Percentiles rank a stretch among this genome's conserved stretches.
phyloP scores from a whole-genome alignment of 306 rosid species.

The Vigna reflexopilosa region DNA sequence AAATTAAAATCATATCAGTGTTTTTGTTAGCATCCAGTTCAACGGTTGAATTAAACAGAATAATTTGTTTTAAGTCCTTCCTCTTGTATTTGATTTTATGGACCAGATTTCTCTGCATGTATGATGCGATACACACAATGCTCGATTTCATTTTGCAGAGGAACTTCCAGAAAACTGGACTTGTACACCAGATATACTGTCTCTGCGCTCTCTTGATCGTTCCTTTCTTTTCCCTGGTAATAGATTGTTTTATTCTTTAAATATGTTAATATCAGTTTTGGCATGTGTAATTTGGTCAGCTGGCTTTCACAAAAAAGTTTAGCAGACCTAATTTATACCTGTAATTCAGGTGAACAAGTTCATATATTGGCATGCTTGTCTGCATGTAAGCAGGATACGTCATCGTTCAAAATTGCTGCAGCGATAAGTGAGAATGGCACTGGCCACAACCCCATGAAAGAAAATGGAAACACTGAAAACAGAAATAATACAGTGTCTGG shows the following conservation, averaged over 20 bases:
- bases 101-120: constrained; percentile 36
- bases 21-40: constrained; percentile 28
- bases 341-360: constrained; percentile 89
- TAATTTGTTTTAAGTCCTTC: constrained; percentile 1
- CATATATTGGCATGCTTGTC: constrained; percentile 95
- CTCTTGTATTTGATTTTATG: constrained; percentile 32
- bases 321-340: constrained; percentile 55
- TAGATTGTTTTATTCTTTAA: constrained; percentile 43
- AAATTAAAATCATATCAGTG: constrained; percentile 19
- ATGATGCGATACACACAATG: constrained; percentile 38
- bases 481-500: constrained; percentile 47
- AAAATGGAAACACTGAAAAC: constrained; percentile 59
- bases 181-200: constrained; percentile 70
- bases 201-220: constrained; percentile 72
- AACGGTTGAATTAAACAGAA: constrained; percentile 26
- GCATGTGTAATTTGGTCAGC: constrained; percentile 46
- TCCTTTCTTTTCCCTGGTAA: constrained; percentile 94
- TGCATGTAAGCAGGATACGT: constrained; percentile 79
- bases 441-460: constrained; percentile 58
- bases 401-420: constrained; percentile 85
- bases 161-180: constrained; percentile 87
- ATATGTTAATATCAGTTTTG: constrained; percentile 41
- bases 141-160: constrained; percentile 60
- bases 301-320: constrained; percentile 47
- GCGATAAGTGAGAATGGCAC: constrained; percentile 70